phyloP scores from a whole-genome alignment of 1,139 yeast species.

The Blastobotrys malaysiensis region DNA sequence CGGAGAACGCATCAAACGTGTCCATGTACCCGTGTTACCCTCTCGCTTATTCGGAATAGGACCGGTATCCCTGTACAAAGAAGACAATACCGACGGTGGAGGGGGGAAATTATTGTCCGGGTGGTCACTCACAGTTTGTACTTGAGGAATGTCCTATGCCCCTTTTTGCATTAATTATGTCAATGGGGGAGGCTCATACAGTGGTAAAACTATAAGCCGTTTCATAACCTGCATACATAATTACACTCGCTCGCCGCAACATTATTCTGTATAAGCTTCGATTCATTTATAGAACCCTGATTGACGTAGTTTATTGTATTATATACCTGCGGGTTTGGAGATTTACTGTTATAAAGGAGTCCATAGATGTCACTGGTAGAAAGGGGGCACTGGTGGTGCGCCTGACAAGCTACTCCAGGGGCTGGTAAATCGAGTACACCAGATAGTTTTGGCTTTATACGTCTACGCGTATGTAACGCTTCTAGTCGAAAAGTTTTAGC shows the following conservation, averaged over 20 bases:
- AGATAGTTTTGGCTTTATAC: too few relatives aligned
- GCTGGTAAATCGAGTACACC: too few relatives aligned
- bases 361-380: too few relatives aligned
- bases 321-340: too few relatives aligned
- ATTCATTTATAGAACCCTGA: too few relatives aligned
- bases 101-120: background rate
- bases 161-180: background rate
- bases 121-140: background rate
- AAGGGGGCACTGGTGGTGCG: too few relatives aligned
- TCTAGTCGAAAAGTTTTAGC: too few relatives aligned
- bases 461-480: too few relatives aligned
- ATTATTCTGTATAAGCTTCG: background rate
- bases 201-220: background rate
- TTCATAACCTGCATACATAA: background rate
- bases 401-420: too few relatives aligned
- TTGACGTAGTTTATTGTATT: too few relatives aligned
- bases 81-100: background rate
- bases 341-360: too few relatives aligned
- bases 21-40: conserved; percentile 11
- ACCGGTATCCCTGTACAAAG: background rate
- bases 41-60: background rate
- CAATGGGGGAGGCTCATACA: background rate
- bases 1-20: conserved; percentile 20
- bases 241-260: background rate
- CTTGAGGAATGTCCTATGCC: background rate